Evolutionary conservation across 257 asterid species (phyloP), one percentile per base, ranked within the genome.

Genomic region (Paraleonurus japonicus): DNA sequence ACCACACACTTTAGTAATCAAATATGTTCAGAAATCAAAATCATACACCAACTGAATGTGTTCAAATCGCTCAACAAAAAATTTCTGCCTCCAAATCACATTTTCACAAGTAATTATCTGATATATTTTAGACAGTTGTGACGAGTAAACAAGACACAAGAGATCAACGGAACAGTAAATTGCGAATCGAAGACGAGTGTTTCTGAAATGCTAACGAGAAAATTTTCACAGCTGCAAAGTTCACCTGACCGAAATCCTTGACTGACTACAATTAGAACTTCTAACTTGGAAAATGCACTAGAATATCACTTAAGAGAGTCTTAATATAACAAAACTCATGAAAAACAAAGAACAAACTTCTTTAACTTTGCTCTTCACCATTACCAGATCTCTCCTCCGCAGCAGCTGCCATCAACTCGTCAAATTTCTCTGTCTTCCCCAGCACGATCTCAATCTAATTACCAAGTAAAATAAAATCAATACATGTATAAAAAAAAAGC

Each of bases 351-450:
- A 45, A 57, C 58, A 59, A 67, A 27, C 70, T 63, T 65, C 68
- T 76, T 69, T 71, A 80, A 55, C 82, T 77, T 76, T 83, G 85
- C 65, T 77, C 86, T 67, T 76, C 84, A 61, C 47, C 72, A 30
- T 79, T 74, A 13, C 72, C 81, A 45, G 71, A 47, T 72, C 84
- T 75, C 78, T 70, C 81, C 68, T 83, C 85, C 13, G 85, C 86
- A 35, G 90, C 85, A 19, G 86, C 80, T 32, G 83, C 90, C 88
- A 79, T 85, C 77, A 78, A 45, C 69, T 83, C 90, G 17, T 85
- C 85, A 47, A 79, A 79, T 37, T 83, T 83, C 26, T 81, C 90
- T 1, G 86, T 75, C 85, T 79, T 85, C 16, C 81, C 85, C 74
- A 77, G 75, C 51, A 80, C 86, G 50, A 85, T 75, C 78, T 85